These are phyloP conservation scores for Triticum urartu DNA, from an alignment of 176 grass and related monocot genomes.

Conservation along the genomic window DNA sequence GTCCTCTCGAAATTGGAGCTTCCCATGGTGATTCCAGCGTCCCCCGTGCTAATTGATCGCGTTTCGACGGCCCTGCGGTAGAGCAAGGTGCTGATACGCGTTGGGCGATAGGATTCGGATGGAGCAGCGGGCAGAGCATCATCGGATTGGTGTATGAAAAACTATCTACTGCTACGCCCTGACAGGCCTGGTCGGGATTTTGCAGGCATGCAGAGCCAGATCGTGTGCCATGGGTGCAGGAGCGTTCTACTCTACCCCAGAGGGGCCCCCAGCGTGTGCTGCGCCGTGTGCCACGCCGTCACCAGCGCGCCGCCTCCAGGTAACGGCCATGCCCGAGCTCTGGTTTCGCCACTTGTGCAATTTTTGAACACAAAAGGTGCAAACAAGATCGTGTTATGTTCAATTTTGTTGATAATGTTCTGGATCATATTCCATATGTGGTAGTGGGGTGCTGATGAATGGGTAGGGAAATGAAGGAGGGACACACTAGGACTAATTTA, in stretches of 20 bases:
- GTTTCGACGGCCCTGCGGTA: neutral
- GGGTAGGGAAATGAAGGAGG: neutral
- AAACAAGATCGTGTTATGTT: neutral
- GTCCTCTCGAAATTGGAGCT: neutral
- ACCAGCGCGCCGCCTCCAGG: conserved; percentile 52
- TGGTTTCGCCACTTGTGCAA: neutral
- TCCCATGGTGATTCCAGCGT: neutral
- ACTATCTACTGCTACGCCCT: neutral
- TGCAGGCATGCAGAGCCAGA: conserved; percentile 79
- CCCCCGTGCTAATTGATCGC: neutral
- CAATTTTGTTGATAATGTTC: neutral
- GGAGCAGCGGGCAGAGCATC: neutral
- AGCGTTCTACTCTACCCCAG: conserved; percentile 63
- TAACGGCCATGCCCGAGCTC: conserved; percentile 10
- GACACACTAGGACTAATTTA: neutral
- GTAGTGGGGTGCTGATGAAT: neutral
- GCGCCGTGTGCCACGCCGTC: conserved; percentile 53
- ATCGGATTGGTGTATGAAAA: neutral
- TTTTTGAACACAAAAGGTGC: neutral
- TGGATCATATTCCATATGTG: neutral
- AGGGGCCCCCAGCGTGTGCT: conserved; percentile 70
- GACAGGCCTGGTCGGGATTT: neutral
- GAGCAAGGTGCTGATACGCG: neutral
- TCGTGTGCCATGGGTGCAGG: conserved; percentile 86
- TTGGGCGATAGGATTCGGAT: neutral